Evolutionary conservation across 306 rosid genomes (phyloP).

Genomic region (Quercus variabilis): DNA sequence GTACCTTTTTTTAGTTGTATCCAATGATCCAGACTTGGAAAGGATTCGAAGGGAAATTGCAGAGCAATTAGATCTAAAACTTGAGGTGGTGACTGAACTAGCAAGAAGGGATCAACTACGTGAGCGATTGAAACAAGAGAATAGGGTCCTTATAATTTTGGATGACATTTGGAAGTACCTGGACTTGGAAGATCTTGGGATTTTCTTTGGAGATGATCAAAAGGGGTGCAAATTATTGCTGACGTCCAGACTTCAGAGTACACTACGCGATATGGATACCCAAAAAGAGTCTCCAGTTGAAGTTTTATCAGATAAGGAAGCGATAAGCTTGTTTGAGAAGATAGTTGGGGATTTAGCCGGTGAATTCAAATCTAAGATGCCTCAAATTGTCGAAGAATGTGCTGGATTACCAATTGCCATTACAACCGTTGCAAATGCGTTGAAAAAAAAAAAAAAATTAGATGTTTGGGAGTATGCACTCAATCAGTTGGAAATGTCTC

Average conservation of each 20-base stretch:
- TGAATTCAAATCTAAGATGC: rapidly evolving
- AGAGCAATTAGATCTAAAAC: background rate
- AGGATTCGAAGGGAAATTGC: background rate
- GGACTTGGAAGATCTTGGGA: background rate
- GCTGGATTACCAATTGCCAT: background rate
- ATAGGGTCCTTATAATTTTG: background rate
- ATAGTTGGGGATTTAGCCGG: background rate
- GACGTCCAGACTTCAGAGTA: background rate
- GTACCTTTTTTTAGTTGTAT: background rate
- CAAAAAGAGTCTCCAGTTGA: background rate
- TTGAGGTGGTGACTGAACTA: background rate
- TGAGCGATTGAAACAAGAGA: background rate
- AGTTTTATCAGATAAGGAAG: background rate
- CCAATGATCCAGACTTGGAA: background rate
- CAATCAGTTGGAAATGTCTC: background rate
- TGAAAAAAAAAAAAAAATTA: background rate
- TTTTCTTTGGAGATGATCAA: background rate
- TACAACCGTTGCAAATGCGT: background rate
- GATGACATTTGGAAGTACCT: background rate
- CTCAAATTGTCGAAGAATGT: background rate
- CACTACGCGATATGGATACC: background rate
- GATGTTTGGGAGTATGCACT: background rate
- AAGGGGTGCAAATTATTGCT: background rate
- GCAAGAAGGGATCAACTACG: background rate
- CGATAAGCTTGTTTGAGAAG: background rate